Percentiles rank a stretch among this genome's conserved stretches.
Conservation (phyloP, 1,284 basidiomycete species). For the Heterobasidion annosum region DNA sequence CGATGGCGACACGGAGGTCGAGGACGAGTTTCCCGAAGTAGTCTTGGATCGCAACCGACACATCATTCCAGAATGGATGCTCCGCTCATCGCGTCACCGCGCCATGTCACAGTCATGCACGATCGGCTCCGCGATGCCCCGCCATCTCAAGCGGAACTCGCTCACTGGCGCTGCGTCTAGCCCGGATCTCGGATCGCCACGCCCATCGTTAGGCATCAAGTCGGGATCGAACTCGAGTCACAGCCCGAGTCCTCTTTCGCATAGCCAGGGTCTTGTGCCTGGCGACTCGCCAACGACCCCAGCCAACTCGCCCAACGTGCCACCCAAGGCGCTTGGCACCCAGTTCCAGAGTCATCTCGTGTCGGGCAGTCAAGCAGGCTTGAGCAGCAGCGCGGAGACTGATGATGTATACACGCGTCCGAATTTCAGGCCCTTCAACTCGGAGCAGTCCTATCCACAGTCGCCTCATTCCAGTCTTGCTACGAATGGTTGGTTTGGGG, state of each 20-base stretch:
- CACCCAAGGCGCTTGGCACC: slow-evolving; percentile 6
- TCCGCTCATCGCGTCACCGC: slow-evolving; percentile 39
- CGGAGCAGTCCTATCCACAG: slow-evolving; percentile 20
- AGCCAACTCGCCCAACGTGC: slow-evolving; percentile 38
- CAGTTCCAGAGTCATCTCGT: slow-evolving; percentile 4
- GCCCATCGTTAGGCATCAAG: slow-evolving; percentile 3
- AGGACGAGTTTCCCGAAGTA: slow-evolving; percentile 81
- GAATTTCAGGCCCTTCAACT: slow-evolving; percentile 26
- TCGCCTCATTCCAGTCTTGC: slow-evolving; percentile 12
- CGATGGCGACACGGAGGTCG: slow-evolving; percentile 34
- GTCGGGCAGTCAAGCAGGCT: neutral
- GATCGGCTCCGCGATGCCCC: slow-evolving; percentile 9
- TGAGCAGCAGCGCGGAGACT: slow-evolving; percentile 18
- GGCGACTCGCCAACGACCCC: slow-evolving; percentile 31
- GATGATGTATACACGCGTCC: slow-evolving; percentile 23
- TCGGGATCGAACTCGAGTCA: slow-evolving; percentile 6
- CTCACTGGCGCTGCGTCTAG: slow-evolving; percentile 52
- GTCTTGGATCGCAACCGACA: slow-evolving; percentile 89
- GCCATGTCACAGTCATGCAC: slow-evolving; percentile 41
- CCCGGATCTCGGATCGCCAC: slow-evolving; percentile 43
- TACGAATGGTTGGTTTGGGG: slow-evolving; percentile 54
- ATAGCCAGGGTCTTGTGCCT: slow-evolving; percentile 17
- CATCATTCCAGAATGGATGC: slow-evolving; percentile 92
- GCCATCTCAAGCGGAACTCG: slow-evolving; percentile 24
- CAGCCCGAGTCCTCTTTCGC: slow-evolving; percentile 31